Percentiles rank a stretch among this genome's conserved stretches.
Evolutionary conservation across 257 asterid species (phyloP).

Genomic region (Nicotiana noctiflora): DNA sequence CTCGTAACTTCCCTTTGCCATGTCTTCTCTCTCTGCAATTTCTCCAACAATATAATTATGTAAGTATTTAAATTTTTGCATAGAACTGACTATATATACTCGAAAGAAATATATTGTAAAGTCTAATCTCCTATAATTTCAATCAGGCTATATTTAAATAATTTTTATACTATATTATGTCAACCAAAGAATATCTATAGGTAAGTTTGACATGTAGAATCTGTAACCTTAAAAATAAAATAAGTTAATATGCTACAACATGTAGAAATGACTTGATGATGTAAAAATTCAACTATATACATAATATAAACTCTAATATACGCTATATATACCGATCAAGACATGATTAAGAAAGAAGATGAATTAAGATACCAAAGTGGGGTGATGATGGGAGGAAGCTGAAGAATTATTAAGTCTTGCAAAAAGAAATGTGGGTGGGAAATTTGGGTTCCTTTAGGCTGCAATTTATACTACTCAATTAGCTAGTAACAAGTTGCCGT

Average conservation of each 20-base stretch:
- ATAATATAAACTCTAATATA: too few species aligned
- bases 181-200: too few species aligned
- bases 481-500: neutral
- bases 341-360: neutral
- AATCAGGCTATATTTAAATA: too few species aligned
- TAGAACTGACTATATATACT: neutral
- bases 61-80: neutral
- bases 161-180: too few species aligned
- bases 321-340: too few species aligned
- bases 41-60: neutral
- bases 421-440: conserved; percentile 18
- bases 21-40: conserved; percentile 32
- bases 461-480: conserved; percentile 54
- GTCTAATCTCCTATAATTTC: too few species aligned
- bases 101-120: too few species aligned
- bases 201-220: too few species aligned
- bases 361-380: neutral
- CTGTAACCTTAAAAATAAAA: too few species aligned
- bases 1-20: conserved; percentile 61
- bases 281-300: too few species aligned
- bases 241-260: too few species aligned
- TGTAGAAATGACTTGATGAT: too few species aligned
- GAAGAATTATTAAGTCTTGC: conserved; percentile 35
- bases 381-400: neutral
- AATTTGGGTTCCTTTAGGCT: conserved; percentile 29